phyloP scores from a whole-genome alignment of 768 basidiomycete genomes.

The Termitomyces sp. region DNA sequence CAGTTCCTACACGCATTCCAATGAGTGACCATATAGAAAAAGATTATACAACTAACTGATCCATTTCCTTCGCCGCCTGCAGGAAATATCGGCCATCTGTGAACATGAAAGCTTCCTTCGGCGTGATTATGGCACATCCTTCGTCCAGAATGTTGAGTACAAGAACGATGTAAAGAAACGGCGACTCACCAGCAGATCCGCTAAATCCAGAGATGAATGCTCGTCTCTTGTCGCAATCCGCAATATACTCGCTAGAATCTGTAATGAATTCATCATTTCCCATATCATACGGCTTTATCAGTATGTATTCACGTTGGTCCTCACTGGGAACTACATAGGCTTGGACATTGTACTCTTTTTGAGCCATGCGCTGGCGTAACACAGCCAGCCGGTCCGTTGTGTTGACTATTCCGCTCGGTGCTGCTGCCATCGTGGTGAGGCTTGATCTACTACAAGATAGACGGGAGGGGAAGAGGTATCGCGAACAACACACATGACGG shows the following conservation, averaged over 20 bases:
- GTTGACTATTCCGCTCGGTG: slow-evolving; percentile 44
- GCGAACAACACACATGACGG: slow-evolving; percentile 13
- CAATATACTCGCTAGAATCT: slow-evolving; percentile 91
- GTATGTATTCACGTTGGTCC: slow-evolving; percentile 73
- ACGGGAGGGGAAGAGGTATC: slow-evolving; percentile 4
- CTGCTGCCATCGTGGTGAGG: slow-evolving; percentile 30
- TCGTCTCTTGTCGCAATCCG: slow-evolving; percentile 78
- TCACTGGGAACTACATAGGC: slow-evolving; percentile 87
- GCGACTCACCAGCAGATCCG: slow-evolving; percentile 77
- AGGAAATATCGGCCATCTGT: slow-evolving; percentile 96
- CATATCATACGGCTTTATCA: neutral
- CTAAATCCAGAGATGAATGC: slow-evolving; percentile 92
- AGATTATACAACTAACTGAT: slow-evolving; percentile 46
- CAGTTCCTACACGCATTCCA: slow-evolving; percentile 57
- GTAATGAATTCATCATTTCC: neutral
- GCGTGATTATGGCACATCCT: slow-evolving; percentile 79
- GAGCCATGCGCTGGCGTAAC: slow-evolving; percentile 69
- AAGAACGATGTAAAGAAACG: neutral
- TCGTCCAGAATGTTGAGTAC: neutral
- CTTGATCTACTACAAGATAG: neutral
- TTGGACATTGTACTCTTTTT: slow-evolving; percentile 44
- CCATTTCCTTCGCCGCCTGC: slow-evolving; percentile 89
- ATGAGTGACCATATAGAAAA: neutral
- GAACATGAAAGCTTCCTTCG: slow-evolving; percentile 73
- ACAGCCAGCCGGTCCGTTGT: slow-evolving; percentile 60